Evolutionary conservation across 208 protist species (phyloP).

Genomic region (Naegleria fowleri): DNA sequence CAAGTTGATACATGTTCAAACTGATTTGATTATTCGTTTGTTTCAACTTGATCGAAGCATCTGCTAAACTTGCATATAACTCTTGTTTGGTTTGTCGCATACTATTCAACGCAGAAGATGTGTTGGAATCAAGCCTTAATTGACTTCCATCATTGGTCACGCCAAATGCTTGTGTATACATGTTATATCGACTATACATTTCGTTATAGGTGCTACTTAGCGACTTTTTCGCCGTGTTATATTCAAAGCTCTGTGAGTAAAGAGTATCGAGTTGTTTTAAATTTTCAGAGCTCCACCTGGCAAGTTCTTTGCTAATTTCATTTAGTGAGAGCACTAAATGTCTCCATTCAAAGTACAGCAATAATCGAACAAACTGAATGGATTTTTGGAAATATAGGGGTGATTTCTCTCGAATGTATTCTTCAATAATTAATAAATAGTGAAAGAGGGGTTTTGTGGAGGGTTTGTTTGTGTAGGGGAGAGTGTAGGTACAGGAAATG

Average conservation of each 20-base stretch:
- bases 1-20: neutral
- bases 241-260: neutral
- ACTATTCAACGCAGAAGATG: neutral
- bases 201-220: neutral
- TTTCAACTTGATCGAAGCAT: neutral
- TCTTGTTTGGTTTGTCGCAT: neutral
- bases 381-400: neutral
- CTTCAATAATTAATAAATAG: neutral
- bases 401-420: neutral
- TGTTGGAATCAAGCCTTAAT: neutral
- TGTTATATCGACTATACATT: neutral
- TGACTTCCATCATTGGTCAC: neutral
- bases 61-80: neutral
- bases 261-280: neutral
- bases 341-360: neutral
- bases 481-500: neutral
- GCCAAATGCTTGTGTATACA: neutral
- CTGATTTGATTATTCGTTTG: neutral
- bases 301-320: neutral
- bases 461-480: neutral
- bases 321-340: neutral
- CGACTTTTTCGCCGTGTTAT: neutral
- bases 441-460: neutral
- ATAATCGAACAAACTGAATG: neutral
- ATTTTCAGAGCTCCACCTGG: neutral